Evolutionary conservation across 2,329 filamentous ascomycete species (phyloP).

Genomic region (Trichophyton schoenleinii): DNA sequence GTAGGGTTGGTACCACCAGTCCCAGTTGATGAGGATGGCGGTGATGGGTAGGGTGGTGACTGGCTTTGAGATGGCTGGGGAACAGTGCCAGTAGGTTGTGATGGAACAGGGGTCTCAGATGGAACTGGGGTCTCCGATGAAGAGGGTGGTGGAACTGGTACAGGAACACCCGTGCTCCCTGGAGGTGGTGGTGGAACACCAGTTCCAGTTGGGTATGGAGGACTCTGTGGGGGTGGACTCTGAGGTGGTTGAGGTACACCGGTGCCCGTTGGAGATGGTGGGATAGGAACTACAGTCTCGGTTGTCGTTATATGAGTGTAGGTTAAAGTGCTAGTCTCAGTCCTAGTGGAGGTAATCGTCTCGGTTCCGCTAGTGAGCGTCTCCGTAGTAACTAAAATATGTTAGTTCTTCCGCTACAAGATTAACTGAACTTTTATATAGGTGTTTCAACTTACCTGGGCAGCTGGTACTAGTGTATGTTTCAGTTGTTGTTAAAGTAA

Average conservation of each 20-base stretch:
- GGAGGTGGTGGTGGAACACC: background rate
- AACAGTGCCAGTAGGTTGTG: background rate
- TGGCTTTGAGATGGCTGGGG: slow-evolving; percentile 6
- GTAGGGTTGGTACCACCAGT: slow-evolving; percentile 5
- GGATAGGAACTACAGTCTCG: background rate
- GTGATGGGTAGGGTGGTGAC: background rate
- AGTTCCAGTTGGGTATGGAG: background rate
- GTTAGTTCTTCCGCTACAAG: background rate
- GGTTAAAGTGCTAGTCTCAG: slow-evolving; percentile 3
- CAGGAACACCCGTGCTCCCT: background rate
- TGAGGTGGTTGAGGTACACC: background rate
- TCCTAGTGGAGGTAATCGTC: slow-evolving; percentile 1
- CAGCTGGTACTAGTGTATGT: slow-evolving; percentile 4
- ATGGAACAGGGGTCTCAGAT: slow-evolving; percentile 1
- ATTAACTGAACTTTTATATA: background rate
- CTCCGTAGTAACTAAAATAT: background rate
- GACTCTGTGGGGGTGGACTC: background rate
- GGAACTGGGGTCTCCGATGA: background rate
- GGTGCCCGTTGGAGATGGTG: background rate
- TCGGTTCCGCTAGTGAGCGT: background rate
- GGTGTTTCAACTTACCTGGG: background rate
- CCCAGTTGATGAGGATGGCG: slow-evolving; percentile 2
- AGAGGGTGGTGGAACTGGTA: background rate
- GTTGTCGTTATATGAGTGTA: background rate
- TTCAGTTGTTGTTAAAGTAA: slow-evolving; percentile 1